phyloP scores from a whole-genome alignment of 306 rosid species.

The Castanospermum australe region DNA sequence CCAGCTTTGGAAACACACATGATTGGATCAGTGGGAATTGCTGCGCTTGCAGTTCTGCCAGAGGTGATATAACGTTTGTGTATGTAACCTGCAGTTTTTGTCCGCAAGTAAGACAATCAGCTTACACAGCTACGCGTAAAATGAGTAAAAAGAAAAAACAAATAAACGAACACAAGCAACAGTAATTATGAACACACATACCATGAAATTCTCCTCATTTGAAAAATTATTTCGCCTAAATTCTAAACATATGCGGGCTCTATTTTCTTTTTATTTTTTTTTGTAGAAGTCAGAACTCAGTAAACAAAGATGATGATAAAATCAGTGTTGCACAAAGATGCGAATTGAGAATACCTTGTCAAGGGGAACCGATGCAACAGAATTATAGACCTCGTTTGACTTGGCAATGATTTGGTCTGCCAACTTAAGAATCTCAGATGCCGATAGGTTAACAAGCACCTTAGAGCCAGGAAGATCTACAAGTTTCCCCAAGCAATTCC shows the following conservation, averaged over 20 bases:
- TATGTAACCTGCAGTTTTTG: conserved; percentile 69
- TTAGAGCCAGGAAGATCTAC: conserved; percentile 78
- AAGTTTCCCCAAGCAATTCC: not conserved
- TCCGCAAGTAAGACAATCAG: conserved; percentile 19
- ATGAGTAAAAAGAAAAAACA: not conserved
- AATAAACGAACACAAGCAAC: not conserved
- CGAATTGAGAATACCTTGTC: conserved; percentile 59
- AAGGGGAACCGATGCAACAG: conserved; percentile 77
- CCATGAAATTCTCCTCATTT: not conserved
- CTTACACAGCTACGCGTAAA: not conserved
- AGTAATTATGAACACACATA: not conserved
- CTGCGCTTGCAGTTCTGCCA: conserved; percentile 79
- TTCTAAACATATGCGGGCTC: not conserved
- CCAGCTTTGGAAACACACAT: conserved; percentile 79
- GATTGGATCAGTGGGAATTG: conserved; percentile 82
- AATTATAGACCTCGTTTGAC: conserved; percentile 78
- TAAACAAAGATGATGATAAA: not conserved
- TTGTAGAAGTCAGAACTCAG: not conserved
- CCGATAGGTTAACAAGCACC: conserved; percentile 60
- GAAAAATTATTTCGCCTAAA: not conserved
- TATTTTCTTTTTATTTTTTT: too few species aligned
- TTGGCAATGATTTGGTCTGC: conserved; percentile 65
- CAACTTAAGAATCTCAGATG: conserved; percentile 76
- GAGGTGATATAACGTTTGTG: conserved; percentile 65
- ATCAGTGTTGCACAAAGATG: not conserved